phyloP scores from a whole-genome alignment of 108 stramenopile genomes.

The Stephanodiscus minutulus region DNA sequence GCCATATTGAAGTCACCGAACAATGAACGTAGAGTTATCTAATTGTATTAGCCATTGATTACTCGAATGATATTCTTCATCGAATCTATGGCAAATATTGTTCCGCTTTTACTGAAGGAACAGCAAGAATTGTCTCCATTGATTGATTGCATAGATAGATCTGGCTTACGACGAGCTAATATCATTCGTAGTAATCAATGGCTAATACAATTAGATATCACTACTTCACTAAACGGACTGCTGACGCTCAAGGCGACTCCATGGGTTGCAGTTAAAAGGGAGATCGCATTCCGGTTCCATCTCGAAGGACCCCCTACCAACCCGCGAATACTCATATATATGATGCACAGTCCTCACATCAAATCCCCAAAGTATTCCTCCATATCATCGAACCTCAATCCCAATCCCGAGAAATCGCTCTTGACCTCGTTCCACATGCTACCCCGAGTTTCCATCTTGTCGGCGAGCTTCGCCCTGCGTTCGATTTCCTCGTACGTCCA shows the following conservation, averaged over 20 bases:
- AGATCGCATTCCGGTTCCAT: background rate
- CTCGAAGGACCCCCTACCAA: background rate
- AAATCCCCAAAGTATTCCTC: slow-evolving; percentile 83
- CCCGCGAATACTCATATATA: background rate
- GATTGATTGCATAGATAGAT: slow-evolving; percentile 53
- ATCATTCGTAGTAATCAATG: too few species aligned
- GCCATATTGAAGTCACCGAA: too few species aligned
- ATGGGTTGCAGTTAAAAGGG: too few species aligned
- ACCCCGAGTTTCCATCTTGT: slow-evolving; percentile 85
- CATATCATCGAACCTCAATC: slow-evolving; percentile 86
- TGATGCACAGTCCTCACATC: slow-evolving; percentile 24
- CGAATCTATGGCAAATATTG: too few species aligned
- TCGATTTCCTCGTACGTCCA: slow-evolving; percentile 81
- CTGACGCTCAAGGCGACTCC: background rate
- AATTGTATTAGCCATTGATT: too few species aligned
- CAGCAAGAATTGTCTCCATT: slow-evolving; percentile 36
- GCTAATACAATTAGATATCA: too few species aligned
- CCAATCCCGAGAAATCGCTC: slow-evolving; percentile 88
- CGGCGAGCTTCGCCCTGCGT: slow-evolving; percentile 77
- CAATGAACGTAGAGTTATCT: too few species aligned
- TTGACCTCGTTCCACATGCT: slow-evolving; percentile 89
- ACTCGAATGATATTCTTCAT: too few species aligned
- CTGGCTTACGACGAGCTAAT: slow-evolving; percentile 39
- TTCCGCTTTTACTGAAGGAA: background rate
- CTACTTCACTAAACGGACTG: background rate